Percentiles rank a stretch among this genome's conserved stretches.
Evolutionary conservation across 495 filamentous ascomycete genomes (phyloP).

Genomic region (Apodospora peruviana): DNA sequence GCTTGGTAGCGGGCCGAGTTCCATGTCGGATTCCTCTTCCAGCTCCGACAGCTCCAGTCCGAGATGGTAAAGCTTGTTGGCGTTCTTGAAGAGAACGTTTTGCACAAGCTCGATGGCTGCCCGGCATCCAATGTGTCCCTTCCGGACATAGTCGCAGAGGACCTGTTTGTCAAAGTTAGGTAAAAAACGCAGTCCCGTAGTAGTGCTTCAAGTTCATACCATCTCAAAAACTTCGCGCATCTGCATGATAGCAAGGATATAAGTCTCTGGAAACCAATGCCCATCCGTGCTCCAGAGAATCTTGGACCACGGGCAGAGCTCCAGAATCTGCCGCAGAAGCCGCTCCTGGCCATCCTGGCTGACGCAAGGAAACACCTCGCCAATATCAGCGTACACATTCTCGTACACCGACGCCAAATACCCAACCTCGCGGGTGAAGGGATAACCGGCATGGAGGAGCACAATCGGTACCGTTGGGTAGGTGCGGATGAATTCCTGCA

Average conservation of each 20-base stretch:
- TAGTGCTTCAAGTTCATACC: conserved; percentile 27
- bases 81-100: conserved; percentile 65
- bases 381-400: conserved; percentile 82
- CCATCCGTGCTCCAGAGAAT: conserved; percentile 84
- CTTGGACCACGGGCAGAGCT: conserved; percentile 71
- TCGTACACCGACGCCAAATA: conserved; percentile 76
- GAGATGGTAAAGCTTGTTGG: conserved; percentile 61
- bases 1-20: conserved; percentile 13
- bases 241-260: conserved; percentile 70
- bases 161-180: conserved; percentile 33
- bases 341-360: conserved; percentile 74
- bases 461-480: conserved; percentile 70
- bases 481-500: conserved; percentile 67
- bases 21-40: conserved; percentile 11
- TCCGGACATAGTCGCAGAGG: conserved; percentile 55
- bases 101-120: conserved; percentile 55
- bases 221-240: conserved; percentile 68
- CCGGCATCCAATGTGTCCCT: conserved; percentile 47
- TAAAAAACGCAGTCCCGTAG: background rate
- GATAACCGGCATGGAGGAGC: conserved; percentile 78
- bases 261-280: conserved; percentile 80
- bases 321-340: conserved; percentile 67
- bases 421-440: conserved; percentile 75
- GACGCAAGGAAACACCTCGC: conserved; percentile 78
- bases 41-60: conserved; percentile 37